Evolutionary conservation across 768 basidiomycete genomes (phyloP), one percentile per base, ranked within the genome.

Genomic region (Galerina marginata): DNA sequence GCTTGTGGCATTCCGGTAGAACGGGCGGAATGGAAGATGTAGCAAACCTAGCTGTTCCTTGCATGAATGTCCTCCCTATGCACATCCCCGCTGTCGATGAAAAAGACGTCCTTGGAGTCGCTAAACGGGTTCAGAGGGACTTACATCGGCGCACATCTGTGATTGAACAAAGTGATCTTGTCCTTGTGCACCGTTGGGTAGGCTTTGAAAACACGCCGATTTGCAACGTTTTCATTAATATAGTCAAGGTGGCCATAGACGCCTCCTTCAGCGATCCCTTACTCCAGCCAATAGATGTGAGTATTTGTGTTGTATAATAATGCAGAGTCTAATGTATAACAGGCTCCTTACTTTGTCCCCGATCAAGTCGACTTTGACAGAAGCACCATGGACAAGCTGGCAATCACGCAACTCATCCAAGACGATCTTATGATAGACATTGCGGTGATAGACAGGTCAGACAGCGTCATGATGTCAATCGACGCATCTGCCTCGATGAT

Each of bases 1-100:
- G 80, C 4, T 71, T 83, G 14, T 83, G 81, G 82, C 81, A 82
- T 51, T 76, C 77, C 6, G 80, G 82, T 25, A 70, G 82, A 45
- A 77, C 77, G 12, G 75, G 77, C 11, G 47, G 69, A 10, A 43
- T 77, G 20, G 67, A 73, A 25, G 67, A 73, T 16, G 67, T 79
- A 16, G 76, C 75, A 29, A 71, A 68, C 38, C 60, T 83, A n/a
- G 78, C 78, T 4, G 63, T 76, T 15, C 80, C 81, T n/a, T 81
- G 79, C 60, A 72, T 80, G 68, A 82, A 83, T 56, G 72, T 79
- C 9, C 59, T 82, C 16, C 80, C 81, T 25, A 63, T 82, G 49
- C 67, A 71, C 55, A 67, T 81, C 9, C 46, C 65, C 5, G 63
- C 59, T 15, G 55, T 69, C 20, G 37, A 63, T 20, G 40, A 62